Percentiles rank a stretch among this genome's conserved stretches.
Evolutionary conservation across 768 basidiomycete species (phyloP).

Genomic region (Termitomyces sp.): DNA sequence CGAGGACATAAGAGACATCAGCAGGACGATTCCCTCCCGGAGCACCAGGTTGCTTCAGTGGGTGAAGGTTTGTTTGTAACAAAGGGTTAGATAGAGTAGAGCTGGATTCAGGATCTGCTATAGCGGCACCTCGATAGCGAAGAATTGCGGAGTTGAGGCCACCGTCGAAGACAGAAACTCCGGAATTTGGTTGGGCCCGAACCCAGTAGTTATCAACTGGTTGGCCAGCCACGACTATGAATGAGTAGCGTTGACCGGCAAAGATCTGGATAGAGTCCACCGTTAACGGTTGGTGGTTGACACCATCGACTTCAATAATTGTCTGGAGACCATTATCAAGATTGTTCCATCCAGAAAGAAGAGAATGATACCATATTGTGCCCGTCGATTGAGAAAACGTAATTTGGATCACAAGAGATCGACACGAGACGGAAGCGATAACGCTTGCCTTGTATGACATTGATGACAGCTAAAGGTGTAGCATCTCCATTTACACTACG

Average conservation of each 20-base stretch:
- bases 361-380: conserved; percentile 26
- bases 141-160: neutral
- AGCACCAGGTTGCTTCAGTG: neutral
- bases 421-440: conserved; percentile 31
- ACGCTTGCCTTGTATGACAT: conserved; percentile 24
- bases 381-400: conserved; percentile 37
- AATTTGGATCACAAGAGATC: conserved; percentile 27
- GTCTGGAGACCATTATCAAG: neutral
- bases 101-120: neutral
- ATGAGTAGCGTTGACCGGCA: neutral
- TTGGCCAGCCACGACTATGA: neutral
- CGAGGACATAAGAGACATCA: neutral
- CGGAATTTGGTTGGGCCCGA: neutral
- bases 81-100: neutral
- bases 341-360: neutral
- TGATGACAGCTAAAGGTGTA: conserved; percentile 27
- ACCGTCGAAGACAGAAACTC: neutral
- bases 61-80: neutral
- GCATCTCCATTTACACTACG: neutral
- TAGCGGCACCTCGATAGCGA: neutral
- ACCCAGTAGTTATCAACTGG: neutral
- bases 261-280: neutral
- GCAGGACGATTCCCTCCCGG: neutral
- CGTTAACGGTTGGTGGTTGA: neutral
- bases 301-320: neutral